Conservation (phyloP, 2,329 filamentous ascomycete genomes). For the Calycina herbarum region DNA sequence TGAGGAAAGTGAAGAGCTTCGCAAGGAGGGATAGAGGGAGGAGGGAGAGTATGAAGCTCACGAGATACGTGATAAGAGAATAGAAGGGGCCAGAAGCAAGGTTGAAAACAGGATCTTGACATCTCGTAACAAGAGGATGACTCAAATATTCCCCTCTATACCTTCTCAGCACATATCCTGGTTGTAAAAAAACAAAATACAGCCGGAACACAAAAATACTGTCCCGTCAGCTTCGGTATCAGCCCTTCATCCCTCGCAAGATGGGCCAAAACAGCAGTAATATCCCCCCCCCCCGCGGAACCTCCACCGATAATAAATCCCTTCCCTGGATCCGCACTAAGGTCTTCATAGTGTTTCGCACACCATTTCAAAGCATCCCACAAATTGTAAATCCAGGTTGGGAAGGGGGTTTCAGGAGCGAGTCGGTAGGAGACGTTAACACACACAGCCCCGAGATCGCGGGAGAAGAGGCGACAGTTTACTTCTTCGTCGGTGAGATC, state of each 20-base stretch:
- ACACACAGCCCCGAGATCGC: neutral
- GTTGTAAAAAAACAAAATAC: too few relatives aligned
- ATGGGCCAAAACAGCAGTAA: neutral
- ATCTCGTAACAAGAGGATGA: neutral
- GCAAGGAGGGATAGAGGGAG: neutral
- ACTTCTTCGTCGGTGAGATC: neutral
- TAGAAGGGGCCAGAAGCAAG: neutral
- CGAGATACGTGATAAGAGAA: neutral
- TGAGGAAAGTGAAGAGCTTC: neutral
- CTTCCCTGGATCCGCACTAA: neutral
- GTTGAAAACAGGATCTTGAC: neutral
- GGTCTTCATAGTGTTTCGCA: neutral
- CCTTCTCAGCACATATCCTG: too few relatives aligned
- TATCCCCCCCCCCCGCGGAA: neutral
- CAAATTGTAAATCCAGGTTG: neutral
- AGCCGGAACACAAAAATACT: neutral
- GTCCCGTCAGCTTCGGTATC: neutral
- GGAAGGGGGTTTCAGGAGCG: neutral
- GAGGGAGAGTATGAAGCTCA: neutral
- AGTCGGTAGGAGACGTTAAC: neutral
- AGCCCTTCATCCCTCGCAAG: neutral
- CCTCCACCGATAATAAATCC: neutral
- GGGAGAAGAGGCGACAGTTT: neutral
- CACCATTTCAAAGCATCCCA: neutral
- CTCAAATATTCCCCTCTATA: neutral